Percentiles rank a stretch among this genome's conserved stretches.
Evolutionary conservation across 2,329 filamentous ascomycete genomes (phyloP).

Genomic region (Ophiocordyceps camponoti-rufipedis): DNA sequence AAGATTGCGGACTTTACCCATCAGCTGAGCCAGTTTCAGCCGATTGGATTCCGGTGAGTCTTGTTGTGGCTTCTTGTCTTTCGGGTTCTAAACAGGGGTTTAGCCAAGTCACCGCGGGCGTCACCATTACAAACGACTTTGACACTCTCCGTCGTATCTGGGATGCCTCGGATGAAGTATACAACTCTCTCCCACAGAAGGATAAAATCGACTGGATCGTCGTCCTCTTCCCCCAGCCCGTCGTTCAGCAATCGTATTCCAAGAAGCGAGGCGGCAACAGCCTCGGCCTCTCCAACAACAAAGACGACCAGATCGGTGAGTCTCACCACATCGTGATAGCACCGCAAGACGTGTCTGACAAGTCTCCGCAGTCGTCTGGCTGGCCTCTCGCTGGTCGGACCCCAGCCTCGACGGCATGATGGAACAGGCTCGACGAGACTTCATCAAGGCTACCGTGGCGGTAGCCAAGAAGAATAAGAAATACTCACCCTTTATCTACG

Average conservation of each 20-base stretch:
- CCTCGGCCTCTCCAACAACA: not conserved
- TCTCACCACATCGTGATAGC: not conserved
- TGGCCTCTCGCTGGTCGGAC: not conserved
- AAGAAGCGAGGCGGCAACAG: slow-evolving; percentile 1
- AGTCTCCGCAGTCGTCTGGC: not conserved
- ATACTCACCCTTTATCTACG: slow-evolving; percentile 16
- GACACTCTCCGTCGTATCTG: not conserved
- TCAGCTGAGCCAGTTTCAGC: not conserved
- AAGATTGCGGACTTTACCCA: not conserved
- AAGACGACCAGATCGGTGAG: not conserved
- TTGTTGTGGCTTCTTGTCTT: not conserved
- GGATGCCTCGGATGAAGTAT: not conserved
- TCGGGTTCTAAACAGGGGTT: too few species aligned
- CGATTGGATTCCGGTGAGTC: not conserved
- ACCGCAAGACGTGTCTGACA: not conserved
- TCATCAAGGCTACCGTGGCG: not conserved
- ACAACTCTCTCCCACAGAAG: not conserved
- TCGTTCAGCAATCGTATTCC: not conserved
- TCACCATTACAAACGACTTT: not conserved
- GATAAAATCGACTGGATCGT: not conserved
- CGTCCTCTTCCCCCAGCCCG: not conserved
- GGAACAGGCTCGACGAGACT: not conserved
- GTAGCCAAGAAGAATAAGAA: slow-evolving; percentile 9
- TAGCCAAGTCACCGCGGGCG: not conserved
- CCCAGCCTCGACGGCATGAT: not conserved